phyloP scores from a whole-genome alignment of 2,329 filamentous ascomycete genomes.

The Septoria petroselini region DNA sequence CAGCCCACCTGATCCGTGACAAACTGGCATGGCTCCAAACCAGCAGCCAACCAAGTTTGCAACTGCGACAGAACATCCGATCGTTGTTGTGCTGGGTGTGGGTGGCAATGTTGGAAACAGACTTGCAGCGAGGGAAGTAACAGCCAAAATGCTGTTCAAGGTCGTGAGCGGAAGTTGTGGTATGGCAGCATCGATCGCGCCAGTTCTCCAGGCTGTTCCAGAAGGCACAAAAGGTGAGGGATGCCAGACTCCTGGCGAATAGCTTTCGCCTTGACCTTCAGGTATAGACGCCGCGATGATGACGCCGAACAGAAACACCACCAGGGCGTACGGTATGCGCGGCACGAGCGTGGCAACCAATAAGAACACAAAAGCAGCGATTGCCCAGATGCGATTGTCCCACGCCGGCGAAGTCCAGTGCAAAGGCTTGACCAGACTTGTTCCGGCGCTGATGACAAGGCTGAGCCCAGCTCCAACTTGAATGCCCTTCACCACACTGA shows the following conservation, averaged over 20 bases:
- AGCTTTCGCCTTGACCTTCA: conserved; percentile 45
- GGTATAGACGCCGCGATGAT: conserved; percentile 52
- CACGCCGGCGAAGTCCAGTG: conserved; percentile 64
- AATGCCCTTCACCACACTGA: conserved; percentile 89
- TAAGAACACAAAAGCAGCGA: conserved; percentile 69
- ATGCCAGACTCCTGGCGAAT: conserved; percentile 54
- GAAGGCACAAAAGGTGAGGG: conserved; percentile 53
- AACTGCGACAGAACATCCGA: conserved; percentile 74
- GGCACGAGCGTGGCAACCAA: conserved; percentile 63
- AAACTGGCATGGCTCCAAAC: conserved; percentile 94
- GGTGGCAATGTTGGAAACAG: conserved; percentile 59
- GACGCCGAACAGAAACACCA: conserved; percentile 67
- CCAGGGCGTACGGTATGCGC: conserved; percentile 73
- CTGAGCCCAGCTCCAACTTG: conserved; percentile 88
- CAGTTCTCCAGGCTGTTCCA: conserved; percentile 49
- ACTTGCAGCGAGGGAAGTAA: conserved; percentile 72
- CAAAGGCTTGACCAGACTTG: conserved; percentile 63
- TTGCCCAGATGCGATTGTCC: conserved; percentile 76
- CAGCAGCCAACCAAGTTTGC: conserved; percentile 86
- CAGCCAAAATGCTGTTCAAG: conserved; percentile 88
- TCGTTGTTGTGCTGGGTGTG: conserved; percentile 67
- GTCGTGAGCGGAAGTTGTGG: conserved; percentile 89
- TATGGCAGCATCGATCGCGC: conserved; percentile 65
- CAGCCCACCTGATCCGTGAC: conserved; percentile 86
- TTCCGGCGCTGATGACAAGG: conserved; percentile 73